Conservation (phyloP, 192 early-diverging fungal species). For the Podila horticola region DNA sequence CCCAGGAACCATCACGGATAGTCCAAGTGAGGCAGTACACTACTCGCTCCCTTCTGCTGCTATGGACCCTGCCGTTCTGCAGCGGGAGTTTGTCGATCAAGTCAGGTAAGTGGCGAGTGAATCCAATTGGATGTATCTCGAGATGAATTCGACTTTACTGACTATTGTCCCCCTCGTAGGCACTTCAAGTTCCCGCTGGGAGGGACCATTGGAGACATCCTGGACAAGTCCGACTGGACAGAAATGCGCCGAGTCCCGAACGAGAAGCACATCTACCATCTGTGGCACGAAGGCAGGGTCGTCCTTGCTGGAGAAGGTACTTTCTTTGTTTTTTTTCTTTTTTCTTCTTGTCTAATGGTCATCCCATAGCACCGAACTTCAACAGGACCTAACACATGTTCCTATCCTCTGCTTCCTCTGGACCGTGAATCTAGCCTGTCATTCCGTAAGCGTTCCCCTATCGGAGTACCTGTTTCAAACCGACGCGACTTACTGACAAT, state of each 20-base stretch:
- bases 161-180: neutral
- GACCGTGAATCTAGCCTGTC: neutral
- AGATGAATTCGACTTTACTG: neutral
- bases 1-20: neutral
- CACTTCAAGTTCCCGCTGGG: conserved; percentile 7
- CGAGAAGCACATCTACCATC: conserved; percentile 4
- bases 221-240: conserved; percentile 7
- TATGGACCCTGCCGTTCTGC: conserved; percentile 1
- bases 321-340: neutral
- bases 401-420: neutral
- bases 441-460: neutral
- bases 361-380: neutral
- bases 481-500: no score
- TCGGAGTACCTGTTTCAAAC: neutral
- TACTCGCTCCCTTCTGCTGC: neutral
- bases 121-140: neutral
- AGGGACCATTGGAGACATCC: neutral
- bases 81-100: conserved; percentile 11
- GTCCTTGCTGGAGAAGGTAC: conserved; percentile 17
- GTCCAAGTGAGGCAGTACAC: neutral
- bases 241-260: conserved; percentile 3
- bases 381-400: neutral
- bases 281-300: conserved; percentile 18
- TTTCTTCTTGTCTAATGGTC: no score
- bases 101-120: conserved; percentile 6